phyloP scores from a whole-genome alignment of 495 filamentous ascomycete species.

The Clavariopsis aquatica region DNA sequence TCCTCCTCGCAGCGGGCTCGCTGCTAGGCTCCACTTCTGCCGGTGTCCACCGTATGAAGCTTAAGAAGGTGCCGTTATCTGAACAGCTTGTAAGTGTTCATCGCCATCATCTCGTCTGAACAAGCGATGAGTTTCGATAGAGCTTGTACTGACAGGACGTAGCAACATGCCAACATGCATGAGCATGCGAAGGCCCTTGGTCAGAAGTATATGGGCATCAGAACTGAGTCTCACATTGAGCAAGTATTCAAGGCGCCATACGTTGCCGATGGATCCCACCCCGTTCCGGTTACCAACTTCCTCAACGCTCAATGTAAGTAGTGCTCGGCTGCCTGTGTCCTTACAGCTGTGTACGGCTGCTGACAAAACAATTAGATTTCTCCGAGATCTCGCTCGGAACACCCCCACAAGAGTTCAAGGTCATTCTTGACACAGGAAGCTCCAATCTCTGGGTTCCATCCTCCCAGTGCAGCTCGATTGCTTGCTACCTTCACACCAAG shows the following conservation, averaged over 20 bases:
- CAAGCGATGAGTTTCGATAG: slow-evolving; percentile 12
- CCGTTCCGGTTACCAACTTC: slow-evolving; percentile 93
- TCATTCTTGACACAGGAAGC: slow-evolving; percentile 96
- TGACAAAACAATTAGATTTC: slow-evolving; percentile 66
- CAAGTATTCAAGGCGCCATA: slow-evolving; percentile 77
- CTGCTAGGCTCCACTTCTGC: slow-evolving; percentile 82
- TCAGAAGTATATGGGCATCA: slow-evolving; percentile 91
- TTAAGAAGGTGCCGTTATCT: slow-evolving; percentile 90
- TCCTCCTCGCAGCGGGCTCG: slow-evolving; percentile 72
- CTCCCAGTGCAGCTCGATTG: slow-evolving; percentile 86
- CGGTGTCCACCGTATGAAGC: slow-evolving; percentile 88
- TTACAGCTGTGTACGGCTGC: slow-evolving; percentile 7
- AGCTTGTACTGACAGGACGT: slow-evolving; percentile 11
- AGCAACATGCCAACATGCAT: slow-evolving; percentile 78
- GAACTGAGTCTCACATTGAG: slow-evolving; percentile 65
- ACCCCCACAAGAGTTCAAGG: slow-evolving; percentile 94
- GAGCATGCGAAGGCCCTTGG: slow-evolving; percentile 77
- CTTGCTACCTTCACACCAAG: slow-evolving; percentile 95
- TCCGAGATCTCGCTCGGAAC: slow-evolving; percentile 92
- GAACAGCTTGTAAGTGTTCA: slow-evolving; percentile 79
- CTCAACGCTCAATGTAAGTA: slow-evolving; percentile 95
- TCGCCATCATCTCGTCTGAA: slow-evolving; percentile 1
- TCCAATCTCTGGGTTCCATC: slow-evolving; percentile 99
- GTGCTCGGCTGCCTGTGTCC: neutral
- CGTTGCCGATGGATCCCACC: slow-evolving; percentile 64